Conservation (phyloP, 805 yeast genomes). For the Suhomyces sp. region DNA sequence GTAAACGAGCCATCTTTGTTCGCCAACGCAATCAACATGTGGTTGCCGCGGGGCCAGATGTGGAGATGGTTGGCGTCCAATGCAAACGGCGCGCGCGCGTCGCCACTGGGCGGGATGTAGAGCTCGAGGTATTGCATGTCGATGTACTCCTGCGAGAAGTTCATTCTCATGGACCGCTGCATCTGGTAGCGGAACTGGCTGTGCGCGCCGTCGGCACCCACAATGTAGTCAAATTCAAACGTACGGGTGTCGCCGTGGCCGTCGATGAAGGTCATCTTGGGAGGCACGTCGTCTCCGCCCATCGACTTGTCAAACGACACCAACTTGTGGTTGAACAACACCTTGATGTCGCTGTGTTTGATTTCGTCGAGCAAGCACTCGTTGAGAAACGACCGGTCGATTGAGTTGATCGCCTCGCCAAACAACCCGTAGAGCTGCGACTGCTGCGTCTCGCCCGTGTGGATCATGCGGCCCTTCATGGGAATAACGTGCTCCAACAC, state of each 20-base stretch:
- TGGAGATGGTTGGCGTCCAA: conserved; percentile 77
- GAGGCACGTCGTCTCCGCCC: conserved; percentile 11
- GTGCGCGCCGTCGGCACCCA: conserved; percentile 87
- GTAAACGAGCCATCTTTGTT: conserved; percentile 86
- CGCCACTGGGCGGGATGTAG: conserved; percentile 55
- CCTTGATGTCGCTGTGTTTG: conserved; percentile 37
- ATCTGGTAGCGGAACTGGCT: conserved; percentile 69
- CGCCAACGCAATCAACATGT: conserved; percentile 87
- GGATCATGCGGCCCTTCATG: conserved; percentile 89
- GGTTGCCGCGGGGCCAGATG: conserved; percentile 87
- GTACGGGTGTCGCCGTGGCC: conserved; percentile 15
- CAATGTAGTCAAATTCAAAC: conserved; percentile 51
- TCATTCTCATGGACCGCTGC: conserved; percentile 65
- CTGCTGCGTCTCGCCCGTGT: conserved; percentile 57
- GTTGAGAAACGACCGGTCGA: conserved; percentile 73
- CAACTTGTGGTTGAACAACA: conserved; percentile 59
- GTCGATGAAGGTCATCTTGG: conserved; percentile 22
- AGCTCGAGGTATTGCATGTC: conserved; percentile 83
- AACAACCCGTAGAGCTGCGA: conserved; percentile 75
- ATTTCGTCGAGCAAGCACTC: conserved; percentile 62
- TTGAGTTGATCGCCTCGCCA: conserved; percentile 83
- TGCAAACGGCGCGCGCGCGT: conserved; percentile 35
- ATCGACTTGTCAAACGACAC: conserved; percentile 31
- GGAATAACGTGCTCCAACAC: conserved; percentile 68
- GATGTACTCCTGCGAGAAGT: conserved; percentile 70